Conservation (phyloP, 1,139 yeast genomes). For the Meyerozyma elateridarum region DNA sequence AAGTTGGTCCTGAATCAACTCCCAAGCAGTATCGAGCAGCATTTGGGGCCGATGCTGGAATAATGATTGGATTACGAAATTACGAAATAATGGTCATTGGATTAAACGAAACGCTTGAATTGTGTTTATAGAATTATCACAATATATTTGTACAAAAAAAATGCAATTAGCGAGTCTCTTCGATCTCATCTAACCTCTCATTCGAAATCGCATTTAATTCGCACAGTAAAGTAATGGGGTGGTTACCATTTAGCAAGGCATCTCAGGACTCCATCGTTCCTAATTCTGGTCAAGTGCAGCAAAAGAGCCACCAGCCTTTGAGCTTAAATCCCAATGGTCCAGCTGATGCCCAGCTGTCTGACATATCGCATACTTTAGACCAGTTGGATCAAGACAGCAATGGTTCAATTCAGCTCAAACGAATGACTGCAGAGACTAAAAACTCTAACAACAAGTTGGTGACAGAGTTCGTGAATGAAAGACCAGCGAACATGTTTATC, state of each 20-base stretch:
- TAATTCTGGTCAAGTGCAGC: slow-evolving; percentile 24
- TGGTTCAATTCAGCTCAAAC: slow-evolving; percentile 12
- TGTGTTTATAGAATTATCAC: slow-evolving; percentile 26
- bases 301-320: slow-evolving; percentile 31
- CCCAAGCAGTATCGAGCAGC: slow-evolving; percentile 9
- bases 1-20: slow-evolving; percentile 7
- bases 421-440: slow-evolving; percentile 13
- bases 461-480: slow-evolving; percentile 17
- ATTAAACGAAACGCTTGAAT: slow-evolving; percentile 27
- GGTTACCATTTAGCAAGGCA: slow-evolving; percentile 19
- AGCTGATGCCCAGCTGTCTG: slow-evolving; percentile 16
- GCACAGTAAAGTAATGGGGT: slow-evolving; percentile 17
- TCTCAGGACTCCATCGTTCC: slow-evolving; percentile 7
- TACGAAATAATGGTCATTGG: slow-evolving; percentile 29
- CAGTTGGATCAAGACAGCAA: slow-evolving; percentile 24
- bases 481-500: slow-evolving; percentile 33
- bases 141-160: no score
- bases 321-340: slow-evolving; percentile 14
- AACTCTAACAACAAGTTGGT: slow-evolving; percentile 15
- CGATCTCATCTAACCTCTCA: no score
- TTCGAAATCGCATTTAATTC: no score
- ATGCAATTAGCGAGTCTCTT: no score
- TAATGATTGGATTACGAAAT: slow-evolving; percentile 22
- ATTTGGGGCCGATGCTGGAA: slow-evolving; percentile 11
- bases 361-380: slow-evolving; percentile 34